Conservation (phyloP, 208 protist genomes). For the Balamuthia mandrillaris region DNA sequence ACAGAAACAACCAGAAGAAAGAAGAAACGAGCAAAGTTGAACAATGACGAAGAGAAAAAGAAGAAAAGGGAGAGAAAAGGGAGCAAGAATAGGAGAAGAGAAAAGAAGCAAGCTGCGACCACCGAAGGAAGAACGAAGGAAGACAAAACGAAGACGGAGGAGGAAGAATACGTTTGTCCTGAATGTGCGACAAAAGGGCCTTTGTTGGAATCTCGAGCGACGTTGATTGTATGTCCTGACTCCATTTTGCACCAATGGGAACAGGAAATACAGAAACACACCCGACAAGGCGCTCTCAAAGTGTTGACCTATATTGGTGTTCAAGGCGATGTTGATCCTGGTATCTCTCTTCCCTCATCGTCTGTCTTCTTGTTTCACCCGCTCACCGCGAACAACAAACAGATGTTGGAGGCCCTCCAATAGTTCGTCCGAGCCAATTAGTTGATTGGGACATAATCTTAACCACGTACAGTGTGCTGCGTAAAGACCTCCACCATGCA, state of each 20-base stretch:
- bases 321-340: too few species aligned
- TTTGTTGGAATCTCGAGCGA: not conserved
- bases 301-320: not conserved
- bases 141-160: not conserved
- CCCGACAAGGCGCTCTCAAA: not conserved
- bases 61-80: not conserved
- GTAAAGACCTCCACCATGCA: not conserved
- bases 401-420: not conserved
- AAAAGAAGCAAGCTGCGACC: not conserved
- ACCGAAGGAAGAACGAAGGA: not conserved
- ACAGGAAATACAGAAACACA: constrained; percentile 9
- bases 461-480: not conserved
- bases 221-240: constrained; percentile 32
- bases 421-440: not conserved
- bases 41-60: not conserved
- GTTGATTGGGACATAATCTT: constrained; percentile 6
- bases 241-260: constrained; percentile 24
- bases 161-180: not conserved
- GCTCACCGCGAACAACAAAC: not conserved
- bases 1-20: not conserved
- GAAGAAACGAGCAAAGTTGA: not conserved
- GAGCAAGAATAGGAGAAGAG: not conserved
- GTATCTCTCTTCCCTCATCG: too few species aligned
- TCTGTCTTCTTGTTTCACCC: not conserved
- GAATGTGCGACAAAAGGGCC: not conserved